Evolutionary conservation across 1,139 yeast genomes (phyloP).

Genomic region (Suhomyces taliae): DNA sequence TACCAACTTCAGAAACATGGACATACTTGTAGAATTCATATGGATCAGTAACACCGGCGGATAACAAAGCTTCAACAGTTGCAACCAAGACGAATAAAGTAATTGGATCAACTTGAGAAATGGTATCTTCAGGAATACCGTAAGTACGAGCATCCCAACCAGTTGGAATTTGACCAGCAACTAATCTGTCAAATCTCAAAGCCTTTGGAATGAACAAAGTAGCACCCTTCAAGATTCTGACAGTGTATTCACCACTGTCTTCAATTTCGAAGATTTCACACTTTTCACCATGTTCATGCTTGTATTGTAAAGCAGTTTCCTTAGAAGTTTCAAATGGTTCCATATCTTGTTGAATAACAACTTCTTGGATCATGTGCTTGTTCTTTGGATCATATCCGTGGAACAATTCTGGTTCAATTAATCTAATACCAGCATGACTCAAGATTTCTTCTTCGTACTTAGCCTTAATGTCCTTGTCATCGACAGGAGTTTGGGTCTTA

Average conservation of each 20-base stretch:
- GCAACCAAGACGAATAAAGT: constrained; percentile 91
- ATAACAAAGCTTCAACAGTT: constrained; percentile 89
- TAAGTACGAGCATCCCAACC: constrained; percentile 97
- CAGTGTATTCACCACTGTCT: constrained; percentile 90
- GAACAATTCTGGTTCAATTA: constrained; percentile 93
- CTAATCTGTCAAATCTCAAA: constrained; percentile 88
- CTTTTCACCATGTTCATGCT: constrained; percentile 89
- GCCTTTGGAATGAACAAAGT: constrained; percentile 93
- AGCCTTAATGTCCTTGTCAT: constrained; percentile 87
- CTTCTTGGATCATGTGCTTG: constrained; percentile 92
- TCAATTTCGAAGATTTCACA: constrained; percentile 90
- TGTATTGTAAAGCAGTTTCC: constrained; percentile 94
- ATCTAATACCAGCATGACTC: constrained; percentile 94
- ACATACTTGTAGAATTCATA: constrained; percentile 97
- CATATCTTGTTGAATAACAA: constrained; percentile 91
- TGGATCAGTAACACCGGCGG: constrained; percentile 96
- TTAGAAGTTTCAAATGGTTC: constrained; percentile 94
- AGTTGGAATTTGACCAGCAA: constrained; percentile 98
- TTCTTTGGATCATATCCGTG: constrained; percentile 91
- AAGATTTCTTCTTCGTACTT: constrained; percentile 87
- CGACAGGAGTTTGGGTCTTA: constrained; percentile 89
- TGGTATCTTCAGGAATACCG: constrained; percentile 92
- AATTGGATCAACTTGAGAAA: constrained; percentile 93
- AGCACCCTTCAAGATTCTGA: constrained; percentile 89
- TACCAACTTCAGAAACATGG: constrained; percentile 97